These are phyloP conservation scores for Camelina laxa DNA, from an alignment of 345 rosid species.

Conservation along the genomic window DNA sequence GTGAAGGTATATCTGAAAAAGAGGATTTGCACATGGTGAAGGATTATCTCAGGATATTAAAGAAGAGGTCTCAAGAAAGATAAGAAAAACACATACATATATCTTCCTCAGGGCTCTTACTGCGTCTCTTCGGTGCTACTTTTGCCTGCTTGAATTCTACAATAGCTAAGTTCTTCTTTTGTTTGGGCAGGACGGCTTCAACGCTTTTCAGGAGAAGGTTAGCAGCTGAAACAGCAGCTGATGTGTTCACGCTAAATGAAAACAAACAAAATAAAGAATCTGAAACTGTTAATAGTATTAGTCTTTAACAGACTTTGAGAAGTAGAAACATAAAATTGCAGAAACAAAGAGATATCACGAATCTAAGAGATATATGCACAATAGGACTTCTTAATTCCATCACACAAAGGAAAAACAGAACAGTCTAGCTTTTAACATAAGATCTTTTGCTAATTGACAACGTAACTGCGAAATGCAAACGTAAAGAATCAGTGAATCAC, in stretches of 20 bases:
- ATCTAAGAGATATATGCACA: neutral
- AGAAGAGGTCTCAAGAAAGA: neutral
- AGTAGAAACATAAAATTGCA: neutral
- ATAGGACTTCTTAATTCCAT: neutral
- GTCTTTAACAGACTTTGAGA: neutral
- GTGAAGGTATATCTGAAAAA: slow-evolving; percentile 55
- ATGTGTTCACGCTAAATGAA: slow-evolving; percentile 60
- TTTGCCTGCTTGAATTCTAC: slow-evolving; percentile 76
- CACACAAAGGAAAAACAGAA: slow-evolving; percentile 1
- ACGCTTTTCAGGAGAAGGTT: slow-evolving; percentile 68
- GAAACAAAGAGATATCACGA: neutral
- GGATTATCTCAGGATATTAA: neutral
- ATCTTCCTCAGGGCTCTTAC: slow-evolving; percentile 53
- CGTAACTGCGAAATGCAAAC: neutral
- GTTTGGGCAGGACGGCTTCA: slow-evolving; percentile 76
- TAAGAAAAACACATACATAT: slow-evolving; percentile 43
- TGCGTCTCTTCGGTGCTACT: slow-evolving; percentile 68
- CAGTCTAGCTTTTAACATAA: neutral
- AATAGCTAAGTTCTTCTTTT: slow-evolving; percentile 72
- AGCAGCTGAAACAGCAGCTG: slow-evolving; percentile 70
- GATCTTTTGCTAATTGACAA: neutral
- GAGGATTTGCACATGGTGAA: neutral
- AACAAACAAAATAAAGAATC: neutral
- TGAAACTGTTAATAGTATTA: slow-evolving; percentile 1
- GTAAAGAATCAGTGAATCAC: neutral